Evolutionary conservation across 1,284 basidiomycete genomes (phyloP), one percentile per base, ranked within the genome.

Genomic region (Porodaedalea pini): DNA sequence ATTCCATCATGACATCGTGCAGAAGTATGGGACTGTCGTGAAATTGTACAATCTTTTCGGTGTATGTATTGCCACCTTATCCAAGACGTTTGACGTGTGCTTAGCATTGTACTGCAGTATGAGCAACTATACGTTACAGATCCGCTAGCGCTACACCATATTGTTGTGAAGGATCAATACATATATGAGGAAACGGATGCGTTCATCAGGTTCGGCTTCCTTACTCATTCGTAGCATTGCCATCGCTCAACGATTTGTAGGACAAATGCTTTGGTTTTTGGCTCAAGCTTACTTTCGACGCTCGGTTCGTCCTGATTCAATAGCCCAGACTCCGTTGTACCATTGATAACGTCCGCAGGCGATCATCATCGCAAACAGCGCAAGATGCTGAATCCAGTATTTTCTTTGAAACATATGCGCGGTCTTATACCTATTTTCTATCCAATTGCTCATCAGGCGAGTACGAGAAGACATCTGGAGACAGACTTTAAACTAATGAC

Each of bases 101-200:
- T 50, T 27, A 23, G 21, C 21, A 8, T 32, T 21, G 17, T 39
- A 13, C 15, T 44, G 31, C 41, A 63, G 63, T 52, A 59, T 17
- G 56, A 63, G 15, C 45, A 58, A 23, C 59, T 64, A 0, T 62
- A 59, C 39, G 54, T 63, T 11, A 40, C 57, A 10, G 64, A 65
- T 44, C 64, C 64, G 17, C 52, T 60, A 6, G 70, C 70, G 0
- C 53, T 71, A 52, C 65, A 69, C 37, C 60, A 61, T 29, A 64
- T 73, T 11, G 41, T 72, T 37, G 61, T 71, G 15, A 72, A 70
- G 55, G 71, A 73, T 11, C 65, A 68, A 45, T 61, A 68, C 21
- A 58, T 64, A 25, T 72, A 68, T 51, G 66, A 68, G 23, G 67
- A 70, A 39, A 63, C 63, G 1, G 39, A 49, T 17, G 44, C 43